Evolutionary conservation across 2,329 filamentous ascomycete species (phyloP), one percentile per base, ranked within the genome.

Genomic region (Penicillium sp.): DNA sequence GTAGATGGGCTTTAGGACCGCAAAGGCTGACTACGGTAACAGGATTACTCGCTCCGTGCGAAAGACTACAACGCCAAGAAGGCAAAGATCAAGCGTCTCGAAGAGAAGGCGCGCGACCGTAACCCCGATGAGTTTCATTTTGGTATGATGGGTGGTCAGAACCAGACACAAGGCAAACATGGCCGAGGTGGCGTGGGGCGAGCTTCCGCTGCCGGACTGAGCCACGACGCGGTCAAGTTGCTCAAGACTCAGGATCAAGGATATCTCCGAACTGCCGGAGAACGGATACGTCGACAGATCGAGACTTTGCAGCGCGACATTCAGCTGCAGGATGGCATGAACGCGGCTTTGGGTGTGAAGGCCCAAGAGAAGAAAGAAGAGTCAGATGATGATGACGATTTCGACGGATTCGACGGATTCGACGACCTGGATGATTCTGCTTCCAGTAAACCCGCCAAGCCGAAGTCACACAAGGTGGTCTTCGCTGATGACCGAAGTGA

Each of bases 81-180:
- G 68, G 76, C 78, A 55, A 84, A 85, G 61, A 75, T 88, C 54
- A 81, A 82, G 69, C 78, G 83, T 19, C 77, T 88, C 19, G 79
- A 81, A 59, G 77, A 84, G 63, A 88, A 88, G 69, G 85, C 83
- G 7, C 75, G 76, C 48, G 83, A 86, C 57, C 80, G 83, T 37
- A 88, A 88, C 63, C 85, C 85, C 16, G 86, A 88, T 79, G 86
- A 88, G 67, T 88, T 88, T 69, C 81, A 82, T 45, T 88, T 87
- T 72, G 84, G 81, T 4, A 88, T 88, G 86, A 80, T 88, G 75
- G 82, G 78, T 57, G 75, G 75, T 26, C 72, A 72, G 48, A 80
- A 79, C 23, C 75, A 59, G 29, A 67, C 53, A 14, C 68, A 77
- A 59, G 78, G 78, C 9, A 72, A 72, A 55, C 78, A 84, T 64